Base-by-base conservation (phyloP, 208 protist species). In the Wallacemonas collosoma region DNA sequence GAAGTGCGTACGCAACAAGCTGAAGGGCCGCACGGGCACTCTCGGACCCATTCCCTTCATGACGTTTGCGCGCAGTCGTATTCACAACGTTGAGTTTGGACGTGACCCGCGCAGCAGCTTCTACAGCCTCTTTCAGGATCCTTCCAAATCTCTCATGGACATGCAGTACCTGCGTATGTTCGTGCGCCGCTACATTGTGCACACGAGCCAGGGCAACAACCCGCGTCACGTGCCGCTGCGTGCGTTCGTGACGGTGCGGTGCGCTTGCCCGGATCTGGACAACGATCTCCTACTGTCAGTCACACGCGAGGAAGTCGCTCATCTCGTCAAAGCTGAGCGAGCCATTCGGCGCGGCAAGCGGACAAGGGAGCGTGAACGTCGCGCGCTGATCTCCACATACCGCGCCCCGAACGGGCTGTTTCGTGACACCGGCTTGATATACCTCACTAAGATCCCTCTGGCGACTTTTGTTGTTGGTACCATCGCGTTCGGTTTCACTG, bases 111-210 rank as follows among this genome's bases (percentile, higher is more conserved):
- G 50, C 9, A 85, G 75, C 62, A 71, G 55, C 54, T 89, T 90
- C 64, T 91, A 83, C 66, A 85, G 79, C 44, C 76, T 95, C 45
- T 93, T 95, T 71, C 68, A 68, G 15, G 71, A 89, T 55, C 87
- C 88, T 0, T 76, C 72, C 3, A 80, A 76, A 70, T 4, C 36
- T 8, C 47, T 76, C 54, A 90, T 94, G 70, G 91, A 95, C 71
- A 85, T 93, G 80, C 88, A 95, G 76, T 94, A 80, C 58, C 79
- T 95, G 41, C 86, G 91, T 53, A 95, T 95, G 91, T 93, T 93
- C 76, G 76, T 82, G 3, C 81, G 91, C 7, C 86, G 91, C 14
- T 95, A 91, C 66, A 77, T 95, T 45, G 88, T 95, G 38, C 87
- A 91, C 72, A 90, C 86, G 7, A 79, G 75, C 60, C 86, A 93